phyloP scores from a whole-genome alignment of 345 rosid species.

The Ceriops decandra region DNA sequence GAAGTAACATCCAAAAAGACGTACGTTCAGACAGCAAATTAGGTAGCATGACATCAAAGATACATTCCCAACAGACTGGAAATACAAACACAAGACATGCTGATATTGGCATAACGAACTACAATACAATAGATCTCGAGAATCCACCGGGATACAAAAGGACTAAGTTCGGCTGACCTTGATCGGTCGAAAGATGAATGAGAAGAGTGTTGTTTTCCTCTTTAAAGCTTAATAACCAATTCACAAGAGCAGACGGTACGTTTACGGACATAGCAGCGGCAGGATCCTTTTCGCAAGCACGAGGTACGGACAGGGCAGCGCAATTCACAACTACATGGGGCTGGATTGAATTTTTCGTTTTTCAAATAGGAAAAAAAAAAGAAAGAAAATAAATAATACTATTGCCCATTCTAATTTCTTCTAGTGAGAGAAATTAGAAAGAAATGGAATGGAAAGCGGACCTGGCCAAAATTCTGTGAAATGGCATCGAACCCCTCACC shows the following conservation, averaged over 20 bases:
- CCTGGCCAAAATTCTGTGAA: conserved; percentile 61
- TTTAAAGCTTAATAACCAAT: conserved; percentile 54
- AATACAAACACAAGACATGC: too few relatives aligned
- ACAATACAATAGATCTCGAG: too few relatives aligned
- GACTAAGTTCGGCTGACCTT: conserved; percentile 38
- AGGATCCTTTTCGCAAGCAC: conserved; percentile 76
- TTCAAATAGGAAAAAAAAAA: background rate
- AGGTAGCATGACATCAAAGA: too few relatives aligned
- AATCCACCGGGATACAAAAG: too few relatives aligned
- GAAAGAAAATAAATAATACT: too few relatives aligned
- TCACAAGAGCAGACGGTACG: conserved; percentile 65
- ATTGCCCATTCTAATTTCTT: too few relatives aligned
- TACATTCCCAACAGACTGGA: too few relatives aligned
- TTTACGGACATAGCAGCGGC: conserved; percentile 63
- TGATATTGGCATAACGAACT: too few relatives aligned
- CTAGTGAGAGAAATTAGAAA: too few relatives aligned
- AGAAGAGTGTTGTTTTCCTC: conserved; percentile 41
- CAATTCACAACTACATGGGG: conserved; percentile 84
- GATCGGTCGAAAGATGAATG: conserved; percentile 89
- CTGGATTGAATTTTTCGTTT: conserved; percentile 26
- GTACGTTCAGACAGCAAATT: too few relatives aligned
- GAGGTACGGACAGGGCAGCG: conserved; percentile 83
- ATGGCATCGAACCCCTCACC: conserved; percentile 55
- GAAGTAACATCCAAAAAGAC: background rate
- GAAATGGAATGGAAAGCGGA: background rate